These are phyloP conservation scores for Venturia aucupariae DNA, from an alignment of 2,329 filamentous ascomycete species.

Conservation along the genomic window DNA sequence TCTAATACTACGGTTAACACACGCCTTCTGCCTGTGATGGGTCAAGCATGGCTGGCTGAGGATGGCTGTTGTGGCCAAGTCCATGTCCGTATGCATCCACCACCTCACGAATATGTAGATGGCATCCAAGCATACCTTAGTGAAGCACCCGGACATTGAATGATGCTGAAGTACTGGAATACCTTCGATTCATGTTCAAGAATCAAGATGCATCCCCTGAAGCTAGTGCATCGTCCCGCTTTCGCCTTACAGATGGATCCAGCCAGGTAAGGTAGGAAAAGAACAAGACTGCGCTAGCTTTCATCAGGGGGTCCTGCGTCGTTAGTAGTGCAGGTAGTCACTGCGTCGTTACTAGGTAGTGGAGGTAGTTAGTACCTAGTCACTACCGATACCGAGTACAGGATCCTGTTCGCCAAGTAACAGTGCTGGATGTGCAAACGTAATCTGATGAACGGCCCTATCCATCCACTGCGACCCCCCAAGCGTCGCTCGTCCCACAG, in stretches of 20 bases:
- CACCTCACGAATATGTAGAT: too few relatives aligned
- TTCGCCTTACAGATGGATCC: conserved; percentile 1
- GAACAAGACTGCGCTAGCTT: background rate
- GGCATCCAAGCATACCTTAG: too few relatives aligned
- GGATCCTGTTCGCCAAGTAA: background rate
- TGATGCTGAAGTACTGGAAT: too few relatives aligned
- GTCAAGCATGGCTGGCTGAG: too few relatives aligned
- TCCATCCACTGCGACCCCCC: background rate
- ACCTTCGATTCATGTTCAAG: background rate
- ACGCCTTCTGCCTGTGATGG: too few relatives aligned
- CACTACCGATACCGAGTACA: too few relatives aligned
- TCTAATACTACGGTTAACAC: too few relatives aligned
- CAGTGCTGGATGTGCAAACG: background rate
- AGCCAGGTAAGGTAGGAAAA: background rate
- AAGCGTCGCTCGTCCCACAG: background rate
- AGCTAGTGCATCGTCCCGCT: background rate
- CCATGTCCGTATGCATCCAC: too few relatives aligned
- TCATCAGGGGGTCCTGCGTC: background rate
- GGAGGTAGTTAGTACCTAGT: too few relatives aligned
- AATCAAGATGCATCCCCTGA: background rate
- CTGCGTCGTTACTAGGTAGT: too few relatives aligned
- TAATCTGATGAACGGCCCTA: background rate
- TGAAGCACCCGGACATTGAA: too few relatives aligned
- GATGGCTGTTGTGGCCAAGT: background rate
- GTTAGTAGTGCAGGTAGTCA: too few relatives aligned